A percentile compares a stretch with the other conserved stretches of the same genome.
phyloP scores from a whole-genome alignment of 371 early-diverging fungal genomes.

The Rhizomucor pusillus region DNA sequence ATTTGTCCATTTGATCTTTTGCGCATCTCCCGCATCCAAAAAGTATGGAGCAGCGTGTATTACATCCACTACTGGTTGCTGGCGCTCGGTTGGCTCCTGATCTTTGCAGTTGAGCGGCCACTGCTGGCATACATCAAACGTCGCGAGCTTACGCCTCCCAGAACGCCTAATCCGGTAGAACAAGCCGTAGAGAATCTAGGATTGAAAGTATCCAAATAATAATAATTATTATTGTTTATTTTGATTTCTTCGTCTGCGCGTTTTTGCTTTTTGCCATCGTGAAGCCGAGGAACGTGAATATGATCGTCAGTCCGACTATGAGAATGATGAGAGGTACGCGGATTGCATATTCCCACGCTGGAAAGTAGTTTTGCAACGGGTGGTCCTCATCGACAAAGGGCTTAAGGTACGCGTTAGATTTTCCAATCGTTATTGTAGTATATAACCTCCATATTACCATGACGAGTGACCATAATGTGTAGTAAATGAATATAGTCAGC shows the following conservation, averaged over 20 bases:
- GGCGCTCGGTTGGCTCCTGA: constrained; percentile 21
- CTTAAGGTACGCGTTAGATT: constrained; percentile 35
- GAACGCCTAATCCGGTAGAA: constrained; percentile 1
- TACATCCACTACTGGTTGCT: constrained; percentile 51
- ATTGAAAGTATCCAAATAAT: constrained; percentile 1
- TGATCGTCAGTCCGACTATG: constrained; percentile 72
- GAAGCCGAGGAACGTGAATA: constrained; percentile 76
- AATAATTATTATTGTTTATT: constrained; percentile 9
- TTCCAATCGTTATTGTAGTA: no score
- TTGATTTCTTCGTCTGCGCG: constrained; percentile 39
- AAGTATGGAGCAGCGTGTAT: constrained; percentile 59
- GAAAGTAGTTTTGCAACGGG: constrained; percentile 78
- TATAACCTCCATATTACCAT: no score
- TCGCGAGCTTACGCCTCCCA: neutral
- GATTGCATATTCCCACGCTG: constrained; percentile 83
- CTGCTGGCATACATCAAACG: constrained; percentile 18
- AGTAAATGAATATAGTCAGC: constrained; percentile 78
- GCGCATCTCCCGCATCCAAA: constrained; percentile 47
- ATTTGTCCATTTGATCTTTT: constrained; percentile 74
- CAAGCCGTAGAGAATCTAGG: neutral
- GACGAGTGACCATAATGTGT: constrained; percentile 87
- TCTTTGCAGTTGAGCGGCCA: constrained; percentile 5
- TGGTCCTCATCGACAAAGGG: constrained; percentile 91
- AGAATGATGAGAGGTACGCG: constrained; percentile 81
- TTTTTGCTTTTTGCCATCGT: constrained; percentile 81